Conservation (phyloP, 1,139 yeast genomes). For the Saccharomyces pastorianus region DNA sequence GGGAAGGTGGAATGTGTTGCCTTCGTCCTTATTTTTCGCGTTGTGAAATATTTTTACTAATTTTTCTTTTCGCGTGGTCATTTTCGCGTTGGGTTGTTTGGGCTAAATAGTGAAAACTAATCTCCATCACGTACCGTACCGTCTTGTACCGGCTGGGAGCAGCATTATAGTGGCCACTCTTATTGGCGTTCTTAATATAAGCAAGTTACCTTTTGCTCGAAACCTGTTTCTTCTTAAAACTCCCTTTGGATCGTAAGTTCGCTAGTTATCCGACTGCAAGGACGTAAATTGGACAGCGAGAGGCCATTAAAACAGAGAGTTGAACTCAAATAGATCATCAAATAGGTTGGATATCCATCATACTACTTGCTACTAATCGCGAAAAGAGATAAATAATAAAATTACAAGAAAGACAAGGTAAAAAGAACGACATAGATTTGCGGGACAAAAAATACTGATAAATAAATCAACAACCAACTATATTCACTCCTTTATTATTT, state of each 20-base stretch:
- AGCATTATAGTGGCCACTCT: background rate
- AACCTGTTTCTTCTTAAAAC: background rate
- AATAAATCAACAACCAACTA: conserved; percentile 11
- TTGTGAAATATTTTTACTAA: background rate
- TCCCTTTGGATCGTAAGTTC: background rate
- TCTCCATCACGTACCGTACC: background rate
- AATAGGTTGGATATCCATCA: background rate
- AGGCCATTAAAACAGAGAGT: background rate
- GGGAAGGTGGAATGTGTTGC: background rate
- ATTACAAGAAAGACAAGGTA: background rate
- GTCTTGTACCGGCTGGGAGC: background rate
- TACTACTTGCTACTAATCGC: background rate
- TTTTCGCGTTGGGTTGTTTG: background rate
- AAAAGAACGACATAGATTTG: background rate
- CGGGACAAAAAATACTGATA: background rate
- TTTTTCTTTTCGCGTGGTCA: background rate
- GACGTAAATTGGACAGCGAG: background rate
- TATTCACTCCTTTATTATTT: conserved; percentile 12
- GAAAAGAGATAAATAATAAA: background rate
- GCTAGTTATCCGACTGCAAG: background rate
- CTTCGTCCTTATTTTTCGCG: background rate
- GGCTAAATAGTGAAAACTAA: background rate
- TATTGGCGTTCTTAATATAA: background rate
- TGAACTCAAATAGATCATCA: background rate
- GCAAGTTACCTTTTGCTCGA: background rate